Conservation (phyloP, 768 basidiomycete genomes). For the Gelatoporia subvermispora region DNA sequence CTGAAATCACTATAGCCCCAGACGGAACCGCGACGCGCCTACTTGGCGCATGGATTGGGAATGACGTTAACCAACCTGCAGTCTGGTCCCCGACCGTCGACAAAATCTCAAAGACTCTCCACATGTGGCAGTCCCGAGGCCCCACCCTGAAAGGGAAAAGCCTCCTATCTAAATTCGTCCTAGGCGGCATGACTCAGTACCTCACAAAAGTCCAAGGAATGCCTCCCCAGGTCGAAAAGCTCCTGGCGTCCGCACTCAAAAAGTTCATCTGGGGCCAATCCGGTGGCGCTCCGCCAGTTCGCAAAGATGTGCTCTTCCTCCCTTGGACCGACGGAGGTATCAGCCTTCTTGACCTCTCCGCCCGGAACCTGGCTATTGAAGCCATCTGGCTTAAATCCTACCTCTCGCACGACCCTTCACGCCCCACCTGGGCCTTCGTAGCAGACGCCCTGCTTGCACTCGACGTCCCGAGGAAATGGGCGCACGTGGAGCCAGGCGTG, state of each 20-base stretch:
- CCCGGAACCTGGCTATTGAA: conserved; percentile 13
- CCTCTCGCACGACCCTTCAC: neutral
- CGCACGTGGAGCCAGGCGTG: neutral
- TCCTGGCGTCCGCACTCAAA: neutral
- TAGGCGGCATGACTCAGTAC: conserved; percentile 7
- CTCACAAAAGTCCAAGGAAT: conserved; percentile 19
- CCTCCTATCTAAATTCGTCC: conserved; percentile 9
- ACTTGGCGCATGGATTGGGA: conserved; percentile 17
- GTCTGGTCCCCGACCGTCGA: conserved; percentile 8
- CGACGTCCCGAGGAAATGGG: neutral
- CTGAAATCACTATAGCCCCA: neutral
- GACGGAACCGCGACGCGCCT: conserved; percentile 1
- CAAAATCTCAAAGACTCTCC: conserved; percentile 2
- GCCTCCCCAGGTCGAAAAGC: conserved; percentile 2
- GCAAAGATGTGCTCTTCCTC: neutral
- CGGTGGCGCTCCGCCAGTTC: neutral
- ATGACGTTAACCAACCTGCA: conserved; percentile 1
- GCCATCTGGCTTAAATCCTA: conserved; percentile 9
- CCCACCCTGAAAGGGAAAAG: neutral
- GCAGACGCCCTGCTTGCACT: conserved; percentile 6
- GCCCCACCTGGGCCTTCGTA: conserved; percentile 7
- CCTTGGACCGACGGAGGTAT: conserved; percentile 1
- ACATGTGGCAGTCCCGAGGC: conserved; percentile 1
- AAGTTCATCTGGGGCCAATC: conserved; percentile 7
- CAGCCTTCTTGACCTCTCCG: neutral